Evolutionary conservation across 1,284 basidiomycete species (phyloP), one percentile per base, ranked within the genome.

Genomic region (Tilletia setariae): DNA sequence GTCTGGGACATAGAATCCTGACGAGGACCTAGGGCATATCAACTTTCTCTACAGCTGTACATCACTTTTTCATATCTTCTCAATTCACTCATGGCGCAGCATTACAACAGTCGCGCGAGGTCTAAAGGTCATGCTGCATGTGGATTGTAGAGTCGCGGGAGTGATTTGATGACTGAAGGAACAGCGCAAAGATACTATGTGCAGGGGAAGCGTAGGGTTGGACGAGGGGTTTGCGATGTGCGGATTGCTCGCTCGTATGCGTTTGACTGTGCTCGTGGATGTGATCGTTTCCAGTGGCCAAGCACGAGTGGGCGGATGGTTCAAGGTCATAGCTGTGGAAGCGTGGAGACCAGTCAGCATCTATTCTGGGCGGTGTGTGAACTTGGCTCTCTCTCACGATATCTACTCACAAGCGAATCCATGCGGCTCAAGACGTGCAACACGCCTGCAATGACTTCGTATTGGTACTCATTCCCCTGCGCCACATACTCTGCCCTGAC

Each of bases 361-460:
- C n/a, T n/a, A n/a, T n/a, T n/a, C n/a, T n/a, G n/a, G n/a, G n/a
- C n/a, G n/a, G n/a, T n/a, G n/a, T 40, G 4, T 4, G 35, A 11
- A 40, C 35, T 40, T 4, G 4, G 35, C 35, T 40, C 23, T 56
- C 1, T 30, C 43, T 9, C 43, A 19, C 43, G 28, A 35, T 9
- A 28, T 32, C 1, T 11, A 65, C 70, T 72, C 69, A 75, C 70
- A 44, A 81, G 69, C 15, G 74, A 70, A 66, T 81, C 76, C 77
- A 80, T 82, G 53, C 72, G 65, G 47, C 68, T 70, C 53, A 82
- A 67, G 19, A 79, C 79, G 44, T 72, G 67, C 19, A 82, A 65
- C 1, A 82, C 76, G 15, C 73, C 80, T 3, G 80, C 80, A 44
- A 82, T 74, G 23, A 75, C 75, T 47, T 82, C 80, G 62, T 75